A percentile compares a stretch with the other conserved stretches of the same genome.
Conservation (phyloP, 2,329 filamentous ascomycete genomes). For the Rugonectria rugulosa region DNA sequence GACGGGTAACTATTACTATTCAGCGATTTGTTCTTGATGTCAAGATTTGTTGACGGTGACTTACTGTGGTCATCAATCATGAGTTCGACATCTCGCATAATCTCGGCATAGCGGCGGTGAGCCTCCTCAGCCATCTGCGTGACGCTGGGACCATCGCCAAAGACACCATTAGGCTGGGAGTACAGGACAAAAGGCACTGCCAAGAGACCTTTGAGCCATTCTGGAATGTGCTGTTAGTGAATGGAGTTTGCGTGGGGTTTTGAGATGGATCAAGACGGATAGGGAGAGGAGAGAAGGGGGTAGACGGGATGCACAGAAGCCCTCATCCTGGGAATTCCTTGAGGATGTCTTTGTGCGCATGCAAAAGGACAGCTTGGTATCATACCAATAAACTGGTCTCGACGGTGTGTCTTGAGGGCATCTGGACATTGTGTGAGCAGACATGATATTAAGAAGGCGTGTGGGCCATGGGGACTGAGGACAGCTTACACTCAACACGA, state of each 20-base stretch:
- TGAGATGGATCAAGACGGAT: not conserved
- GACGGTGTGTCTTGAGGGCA: slow-evolving; percentile 80
- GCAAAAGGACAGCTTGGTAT: not conserved
- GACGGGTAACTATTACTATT: slow-evolving; percentile 70
- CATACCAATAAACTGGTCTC: slow-evolving; percentile 86
- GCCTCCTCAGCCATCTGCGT: slow-evolving; percentile 79
- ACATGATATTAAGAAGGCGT: slow-evolving; percentile 9
- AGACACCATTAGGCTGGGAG: slow-evolving; percentile 89
- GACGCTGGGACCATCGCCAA: slow-evolving; percentile 73
- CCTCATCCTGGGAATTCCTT: not conserved
- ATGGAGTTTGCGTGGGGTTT: not conserved
- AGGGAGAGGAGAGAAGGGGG: slow-evolving; percentile 5
- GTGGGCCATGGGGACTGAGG: slow-evolving; percentile 1
- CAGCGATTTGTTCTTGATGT: not conserved
- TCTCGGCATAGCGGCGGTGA: slow-evolving; percentile 90
- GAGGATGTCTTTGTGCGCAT: not conserved
- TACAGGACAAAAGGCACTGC: slow-evolving; percentile 97
- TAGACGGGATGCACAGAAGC: slow-evolving; percentile 10
- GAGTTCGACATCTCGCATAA: slow-evolving; percentile 90
- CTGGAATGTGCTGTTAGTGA: slow-evolving; percentile 49
- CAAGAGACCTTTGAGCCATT: slow-evolving; percentile 96
- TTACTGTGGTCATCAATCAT: slow-evolving; percentile 92
- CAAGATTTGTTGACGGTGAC: slow-evolving; percentile 22
- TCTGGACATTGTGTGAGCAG: slow-evolving; percentile 50
- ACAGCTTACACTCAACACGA: slow-evolving; percentile 74